phyloP scores from a whole-genome alignment of 2,329 filamentous ascomycete species.

The Beauveria bassiana region DNA sequence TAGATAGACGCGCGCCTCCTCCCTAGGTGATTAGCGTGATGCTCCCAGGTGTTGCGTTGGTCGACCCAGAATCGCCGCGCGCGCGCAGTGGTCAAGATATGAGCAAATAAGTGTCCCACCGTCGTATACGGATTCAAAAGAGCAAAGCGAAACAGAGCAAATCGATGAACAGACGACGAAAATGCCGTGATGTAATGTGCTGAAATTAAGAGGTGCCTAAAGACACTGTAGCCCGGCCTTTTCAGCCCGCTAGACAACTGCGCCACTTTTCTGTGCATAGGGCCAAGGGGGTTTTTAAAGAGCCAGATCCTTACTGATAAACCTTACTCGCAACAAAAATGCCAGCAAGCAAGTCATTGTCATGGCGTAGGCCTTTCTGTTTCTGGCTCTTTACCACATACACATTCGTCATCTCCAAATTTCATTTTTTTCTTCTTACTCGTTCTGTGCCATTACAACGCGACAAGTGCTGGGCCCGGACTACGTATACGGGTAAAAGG shows the following conservation, averaged over 20 bases:
- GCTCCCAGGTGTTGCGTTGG: background rate
- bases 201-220: background rate
- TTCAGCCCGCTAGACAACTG: conserved; percentile 1
- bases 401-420: too few relatives aligned
- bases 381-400: too few relatives aligned
- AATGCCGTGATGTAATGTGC: background rate
- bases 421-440: too few relatives aligned
- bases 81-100: background rate
- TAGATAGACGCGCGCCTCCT: background rate
- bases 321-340: background rate
- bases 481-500: background rate
- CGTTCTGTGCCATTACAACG: too few relatives aligned
- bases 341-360: background rate
- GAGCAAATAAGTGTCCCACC: background rate
- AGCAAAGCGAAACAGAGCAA: background rate
- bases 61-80: background rate
- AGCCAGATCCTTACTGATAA: background rate
- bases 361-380: too few relatives aligned
- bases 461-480: background rate
- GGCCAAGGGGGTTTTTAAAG: background rate
- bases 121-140: background rate
- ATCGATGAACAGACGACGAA: background rate
- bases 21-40: background rate
- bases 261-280: conserved; percentile 3
- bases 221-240: background rate